These are phyloP conservation scores for Podila minutissima DNA, from an alignment of 192 early-diverging fungal genomes.

Conservation along the genomic window DNA sequence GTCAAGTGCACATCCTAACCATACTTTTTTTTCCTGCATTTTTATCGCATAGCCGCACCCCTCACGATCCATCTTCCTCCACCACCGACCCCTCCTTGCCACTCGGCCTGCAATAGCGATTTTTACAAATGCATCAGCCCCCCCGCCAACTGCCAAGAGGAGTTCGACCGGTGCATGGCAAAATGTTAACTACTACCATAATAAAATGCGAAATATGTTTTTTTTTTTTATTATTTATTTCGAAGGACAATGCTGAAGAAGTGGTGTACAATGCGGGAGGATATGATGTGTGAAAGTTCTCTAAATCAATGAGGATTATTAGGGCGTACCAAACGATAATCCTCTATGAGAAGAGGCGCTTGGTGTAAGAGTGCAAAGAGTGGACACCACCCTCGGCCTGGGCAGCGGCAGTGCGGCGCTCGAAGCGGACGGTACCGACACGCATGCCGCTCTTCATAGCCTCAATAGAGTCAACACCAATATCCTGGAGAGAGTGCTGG, in stretches of 20 bases:
- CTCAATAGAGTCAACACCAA: slow-evolving; percentile 79
- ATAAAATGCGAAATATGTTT: background rate
- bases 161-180: slow-evolving; percentile 4
- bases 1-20: no score
- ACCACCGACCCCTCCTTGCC: slow-evolving; percentile 17
- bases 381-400: slow-evolving; percentile 98
- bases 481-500: slow-evolving; percentile 98
- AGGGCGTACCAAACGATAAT: background rate
- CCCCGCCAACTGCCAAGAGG: background rate
- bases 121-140: slow-evolving; percentile 36
- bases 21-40: no score
- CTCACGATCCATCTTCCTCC: background rate
- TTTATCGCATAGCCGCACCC: background rate
- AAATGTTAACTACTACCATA: background rate
- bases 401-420: slow-evolving; percentile 93
- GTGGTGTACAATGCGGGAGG: background rate
- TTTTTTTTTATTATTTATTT: slow-evolving; percentile 1
- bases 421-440: slow-evolving; percentile 86
- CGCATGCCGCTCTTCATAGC: slow-evolving; percentile 76
- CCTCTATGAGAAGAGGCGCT: slow-evolving; percentile 51
- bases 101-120: slow-evolving; percentile 26
- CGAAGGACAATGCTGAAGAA: background rate
- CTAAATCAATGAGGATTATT: background rate
- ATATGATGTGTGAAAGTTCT: background rate
- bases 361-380: slow-evolving; percentile 53